Evolutionary conservation across 441 rosid genomes (phyloP).

Genomic region (Bruguiera hainesii): DNA sequence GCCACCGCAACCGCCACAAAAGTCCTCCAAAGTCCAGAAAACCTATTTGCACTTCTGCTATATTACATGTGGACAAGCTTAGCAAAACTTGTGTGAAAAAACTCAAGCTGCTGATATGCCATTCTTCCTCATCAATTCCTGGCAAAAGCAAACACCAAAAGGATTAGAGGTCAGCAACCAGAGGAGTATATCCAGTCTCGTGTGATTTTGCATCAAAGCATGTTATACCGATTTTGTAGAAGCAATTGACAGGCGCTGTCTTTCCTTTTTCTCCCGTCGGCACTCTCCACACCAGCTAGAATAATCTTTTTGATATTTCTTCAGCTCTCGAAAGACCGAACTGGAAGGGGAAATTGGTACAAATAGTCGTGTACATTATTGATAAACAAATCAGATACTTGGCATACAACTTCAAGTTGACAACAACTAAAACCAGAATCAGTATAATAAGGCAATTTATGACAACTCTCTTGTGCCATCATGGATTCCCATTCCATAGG

Average conservation of each 20-base stretch:
- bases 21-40: not conserved
- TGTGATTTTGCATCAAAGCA: not conserved
- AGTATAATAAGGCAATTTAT: not conserved
- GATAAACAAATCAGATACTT: too few species aligned
- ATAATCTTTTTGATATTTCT: constrained; percentile 63
- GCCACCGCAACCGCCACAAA: too few species aligned
- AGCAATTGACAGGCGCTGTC: constrained; percentile 43
- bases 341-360: constrained; percentile 27
- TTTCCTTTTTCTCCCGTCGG: constrained; percentile 50
- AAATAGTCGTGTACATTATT: not conserved
- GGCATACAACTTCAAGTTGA: too few species aligned
- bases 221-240: constrained; percentile 59
- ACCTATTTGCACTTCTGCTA: constrained; percentile 11
- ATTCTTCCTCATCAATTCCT: constrained; percentile 55
- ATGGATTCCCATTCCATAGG: not conserved
- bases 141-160: constrained; percentile 10
- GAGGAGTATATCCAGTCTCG: not conserved
- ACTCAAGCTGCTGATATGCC: constrained; percentile 41
- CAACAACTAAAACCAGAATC: too few species aligned
- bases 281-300: constrained; percentile 93
- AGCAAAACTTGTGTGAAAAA: constrained; percentile 1
- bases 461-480: not conserved
- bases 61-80: constrained; percentile 22
- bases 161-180: not conserved
- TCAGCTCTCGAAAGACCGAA: constrained; percentile 78